Base-by-base conservation (phyloP, 805 yeast species). In the Metschnikowia bowlesiae region DNA sequence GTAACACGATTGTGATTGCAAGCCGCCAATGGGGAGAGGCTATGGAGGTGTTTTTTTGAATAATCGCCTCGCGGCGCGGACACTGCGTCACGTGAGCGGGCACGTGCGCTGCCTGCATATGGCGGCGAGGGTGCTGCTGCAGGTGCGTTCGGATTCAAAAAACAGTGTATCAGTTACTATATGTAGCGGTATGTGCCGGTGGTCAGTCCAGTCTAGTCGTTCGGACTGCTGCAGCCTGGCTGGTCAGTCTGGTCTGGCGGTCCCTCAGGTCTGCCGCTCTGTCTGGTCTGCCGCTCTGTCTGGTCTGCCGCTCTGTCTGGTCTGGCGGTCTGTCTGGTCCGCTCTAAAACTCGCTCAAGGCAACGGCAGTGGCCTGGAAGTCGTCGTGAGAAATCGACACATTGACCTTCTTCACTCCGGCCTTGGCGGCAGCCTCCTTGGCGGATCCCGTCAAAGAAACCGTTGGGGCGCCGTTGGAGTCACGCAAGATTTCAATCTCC, bases 301-400 rank as follows among this genome's bases (percentile, higher is more conserved):
- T 16, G 2, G 16, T 16, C 18, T 16, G 18, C n/a, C n/a, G n/a
- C n/a, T n/a, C 16, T 16, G 16, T 2, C 16, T 16, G 2, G 16
- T 16, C 18, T 16, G 18, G 3, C 18, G 18, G 18, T 16, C 18
- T 16, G 18, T 16, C 16, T n/a, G 13, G 36, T 13, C 36, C n/a
- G 7, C 16, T 14, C 29, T 69, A 75, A 50, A 76, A 79, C 63
- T 80, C 81, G 59, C 82, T 76, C 58, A 92, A 82, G 34, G 99
- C 99, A 63, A 94, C 97, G 9, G 99, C 98, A 56, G 96, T 94
- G 39, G 97, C 89, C 78, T 94, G 99, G 76, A 86, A 79, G 61
- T 95, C 99, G 65, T 92, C 96, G 68, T 94, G 99, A 22, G 97
- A 87, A 60, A 94, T 94, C 39, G 96, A 88, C 52, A 94, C 96